These are phyloP conservation scores for Ustilago nuda DNA, from an alignment of 1,284 basidiomycete genomes.

Conservation along the genomic window DNA sequence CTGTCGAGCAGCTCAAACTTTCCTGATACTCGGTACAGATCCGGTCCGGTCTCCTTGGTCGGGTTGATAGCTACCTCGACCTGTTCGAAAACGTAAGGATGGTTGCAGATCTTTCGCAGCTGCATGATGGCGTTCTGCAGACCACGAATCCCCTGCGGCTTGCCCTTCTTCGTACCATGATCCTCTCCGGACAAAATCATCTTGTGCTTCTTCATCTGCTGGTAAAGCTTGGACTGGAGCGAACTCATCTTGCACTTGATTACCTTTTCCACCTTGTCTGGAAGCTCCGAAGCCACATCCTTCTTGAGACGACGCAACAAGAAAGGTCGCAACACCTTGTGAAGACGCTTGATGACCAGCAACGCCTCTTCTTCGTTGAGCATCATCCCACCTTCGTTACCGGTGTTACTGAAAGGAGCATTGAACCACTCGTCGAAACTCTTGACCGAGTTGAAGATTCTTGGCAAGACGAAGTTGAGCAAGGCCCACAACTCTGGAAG, in stretches of 20 bases:
- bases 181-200: slow-evolving; percentile 75
- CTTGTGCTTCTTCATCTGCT: slow-evolving; percentile 97
- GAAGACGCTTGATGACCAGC: slow-evolving; percentile 95
- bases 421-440: slow-evolving; percentile 99
- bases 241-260: slow-evolving; percentile 98
- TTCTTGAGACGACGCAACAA: slow-evolving; percentile 95
- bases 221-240: slow-evolving; percentile 93
- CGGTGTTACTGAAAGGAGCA: slow-evolving; percentile 97
- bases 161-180: slow-evolving; percentile 58
- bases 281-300: slow-evolving; percentile 96
- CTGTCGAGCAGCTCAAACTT: slow-evolving; percentile 96
- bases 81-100: slow-evolving; percentile 84
- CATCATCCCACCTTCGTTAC: slow-evolving; percentile 83
- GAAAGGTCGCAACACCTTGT: slow-evolving; percentile 98
- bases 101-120: slow-evolving; percentile 96
- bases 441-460: slow-evolving; percentile 99
- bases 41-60: slow-evolving; percentile 81
- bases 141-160: slow-evolving; percentile 69
- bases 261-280: slow-evolving; percentile 99
- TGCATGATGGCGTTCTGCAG: slow-evolving; percentile 99
- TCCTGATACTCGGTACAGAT: slow-evolving; percentile 84
- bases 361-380: slow-evolving; percentile 99
- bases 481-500: slow-evolving; percentile 97
- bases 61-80: slow-evolving; percentile 94
- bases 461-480: slow-evolving; percentile 97